These are phyloP conservation scores for Lotmaria passim DNA, from an alignment of 208 protist species.

Conservation along the genomic window DNA sequence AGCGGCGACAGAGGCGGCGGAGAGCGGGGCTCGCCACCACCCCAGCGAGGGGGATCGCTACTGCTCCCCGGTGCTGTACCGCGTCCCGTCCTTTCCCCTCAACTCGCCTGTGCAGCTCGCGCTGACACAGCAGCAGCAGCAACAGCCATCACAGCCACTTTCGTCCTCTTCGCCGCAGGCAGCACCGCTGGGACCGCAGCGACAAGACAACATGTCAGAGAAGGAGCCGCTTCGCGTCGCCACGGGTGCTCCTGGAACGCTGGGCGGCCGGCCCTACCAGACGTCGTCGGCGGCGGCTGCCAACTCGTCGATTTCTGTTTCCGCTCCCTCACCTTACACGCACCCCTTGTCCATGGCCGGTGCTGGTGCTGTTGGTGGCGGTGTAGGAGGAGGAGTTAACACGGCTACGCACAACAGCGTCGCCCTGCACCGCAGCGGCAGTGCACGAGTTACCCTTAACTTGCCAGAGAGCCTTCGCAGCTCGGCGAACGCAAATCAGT, in stretches of 20 bases:
- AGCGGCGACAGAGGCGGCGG: neutral
- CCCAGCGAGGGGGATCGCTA: constrained; percentile 23
- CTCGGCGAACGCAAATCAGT: constrained; percentile 1
- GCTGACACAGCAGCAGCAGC: neutral
- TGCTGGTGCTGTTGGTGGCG: neutral
- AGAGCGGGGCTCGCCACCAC: constrained; percentile 13
- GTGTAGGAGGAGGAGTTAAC: too few relatives aligned
- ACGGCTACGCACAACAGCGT: constrained; percentile 1
- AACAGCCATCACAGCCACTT: neutral
- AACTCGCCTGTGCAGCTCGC: neutral
- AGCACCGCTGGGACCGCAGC: neutral
- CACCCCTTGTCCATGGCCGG: neutral
- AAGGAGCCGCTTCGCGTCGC: constrained; percentile 4
- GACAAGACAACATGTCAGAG: too few relatives aligned
- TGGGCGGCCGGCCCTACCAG: neutral
- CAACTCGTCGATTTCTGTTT: neutral
- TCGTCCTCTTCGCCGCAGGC: too few relatives aligned
- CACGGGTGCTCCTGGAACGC: neutral
- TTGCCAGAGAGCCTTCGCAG: neutral
- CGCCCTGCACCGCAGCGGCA: neutral
- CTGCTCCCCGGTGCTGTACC: constrained; percentile 22
- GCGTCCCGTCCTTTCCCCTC: neutral
- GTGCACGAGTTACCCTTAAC: neutral
- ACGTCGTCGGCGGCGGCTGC: neutral
- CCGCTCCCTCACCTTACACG: neutral